Base-by-base conservation (phyloP, 1,139 yeast species). In the Candida sanyaensis region DNA sequence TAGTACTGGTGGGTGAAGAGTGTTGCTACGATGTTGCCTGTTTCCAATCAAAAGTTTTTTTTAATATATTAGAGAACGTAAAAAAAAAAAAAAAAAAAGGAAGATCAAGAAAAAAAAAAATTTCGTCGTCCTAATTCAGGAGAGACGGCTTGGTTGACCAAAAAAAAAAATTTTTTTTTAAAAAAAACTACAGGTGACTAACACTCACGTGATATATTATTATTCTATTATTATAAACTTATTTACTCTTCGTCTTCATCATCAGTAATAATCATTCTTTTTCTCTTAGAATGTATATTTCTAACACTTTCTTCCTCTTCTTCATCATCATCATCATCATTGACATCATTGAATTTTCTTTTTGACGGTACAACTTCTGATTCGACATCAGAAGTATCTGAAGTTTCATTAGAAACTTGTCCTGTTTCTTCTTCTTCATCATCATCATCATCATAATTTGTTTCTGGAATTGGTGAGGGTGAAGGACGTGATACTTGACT, bases 201-300 rank as follows among this genome's bases (percentile, higher is more conserved):
- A 32, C 11, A 6, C 11, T n/a, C 39, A 36, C 39, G 39, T 36
- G 39, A 36, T 11, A 33, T 33, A 17, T 9, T 17, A 17, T 17
- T 17, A 17, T 17, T 17, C 21, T n/a, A n/a, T n/a, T n/a, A n/a
- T n/a, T n/a, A n/a, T 26, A 26, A 6, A 26, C 6, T 29, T 36
- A 36, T 23, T 24, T n/a, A 36, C 29, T 36, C 39, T 7, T 62
- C 60, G n/a, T 64, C 65, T 27, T 63, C 70, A 29, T 65, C 69
- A 46, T 66, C 71, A 46, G 64, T 56, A 24, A 63, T 46, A 2
- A 63, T 44, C 10, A 57, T 43, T 41, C 56, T 58, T 38, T 53
- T 56, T 29, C 54, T 45, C 37, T 46, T 55, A 13, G 42, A 26
- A 5, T 39, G 41, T 5, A 44, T 29, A 21, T 53, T 52, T 3